A percentile compares a stretch with the other conserved stretches of the same genome.
These are phyloP conservation scores for Dimargaris xerosporica DNA, from an alignment of 192 early-diverging fungal genomes.

Conservation along the genomic window DNA sequence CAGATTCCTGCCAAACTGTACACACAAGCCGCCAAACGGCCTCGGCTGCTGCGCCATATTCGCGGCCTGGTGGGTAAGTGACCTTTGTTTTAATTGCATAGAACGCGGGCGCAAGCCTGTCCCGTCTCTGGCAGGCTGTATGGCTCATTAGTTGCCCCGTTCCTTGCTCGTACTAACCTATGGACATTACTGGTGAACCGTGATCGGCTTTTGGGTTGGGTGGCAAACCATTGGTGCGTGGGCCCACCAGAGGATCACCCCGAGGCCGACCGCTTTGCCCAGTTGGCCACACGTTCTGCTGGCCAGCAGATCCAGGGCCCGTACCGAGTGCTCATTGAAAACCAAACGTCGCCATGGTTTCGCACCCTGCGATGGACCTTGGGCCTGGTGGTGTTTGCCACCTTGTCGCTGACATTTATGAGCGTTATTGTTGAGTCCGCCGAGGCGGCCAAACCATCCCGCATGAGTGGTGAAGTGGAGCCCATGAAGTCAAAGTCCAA, in stretches of 20 bases:
- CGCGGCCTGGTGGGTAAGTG: too few species aligned
- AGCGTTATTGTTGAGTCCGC: constrained; percentile 55
- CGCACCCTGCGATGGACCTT: constrained; percentile 20
- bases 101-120: too few species aligned
- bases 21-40: not conserved
- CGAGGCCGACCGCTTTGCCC: too few species aligned
- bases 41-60: not conserved
- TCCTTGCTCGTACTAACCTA: too few species aligned
- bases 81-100: too few species aligned
- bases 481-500: constrained; percentile 21
- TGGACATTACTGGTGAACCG: too few species aligned
- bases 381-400: constrained; percentile 31
- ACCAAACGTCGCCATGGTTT: not conserved
- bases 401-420: constrained; percentile 52
- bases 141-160: too few species aligned
- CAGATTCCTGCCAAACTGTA: not conserved
- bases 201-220: too few species aligned
- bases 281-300: too few species aligned
- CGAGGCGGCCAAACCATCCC: constrained; percentile 42
- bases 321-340: not conserved
- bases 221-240: too few species aligned
- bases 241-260: too few species aligned
- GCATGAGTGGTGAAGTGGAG: constrained; percentile 15
- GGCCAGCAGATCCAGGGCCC: not conserved
- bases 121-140: too few species aligned